Conservation (phyloP, 1,139 yeast genomes). For the Taphrina wiesneri region DNA sequence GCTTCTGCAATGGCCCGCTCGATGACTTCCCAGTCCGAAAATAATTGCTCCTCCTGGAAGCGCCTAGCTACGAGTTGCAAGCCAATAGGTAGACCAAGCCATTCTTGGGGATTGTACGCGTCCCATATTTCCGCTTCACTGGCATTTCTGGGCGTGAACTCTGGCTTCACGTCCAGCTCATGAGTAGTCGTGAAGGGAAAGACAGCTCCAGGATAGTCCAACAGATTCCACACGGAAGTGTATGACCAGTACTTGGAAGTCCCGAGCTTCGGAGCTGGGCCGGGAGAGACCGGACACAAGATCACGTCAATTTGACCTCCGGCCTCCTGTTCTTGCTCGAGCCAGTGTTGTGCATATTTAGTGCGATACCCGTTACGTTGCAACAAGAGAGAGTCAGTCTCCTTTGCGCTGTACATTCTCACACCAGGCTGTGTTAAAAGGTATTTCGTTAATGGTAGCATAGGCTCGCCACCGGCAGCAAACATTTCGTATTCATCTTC, state of each 20-base stretch:
- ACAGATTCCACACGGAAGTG: slow-evolving; percentile 55
- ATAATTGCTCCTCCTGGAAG: slow-evolving; percentile 56
- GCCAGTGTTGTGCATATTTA: slow-evolving; percentile 48
- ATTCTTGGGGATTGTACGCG: slow-evolving; percentile 57
- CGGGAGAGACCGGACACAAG: slow-evolving; percentile 66
- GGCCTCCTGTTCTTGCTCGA: slow-evolving; percentile 28
- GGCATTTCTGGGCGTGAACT: slow-evolving; percentile 45
- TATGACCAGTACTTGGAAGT: slow-evolving; percentile 60
- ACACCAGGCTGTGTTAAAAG: slow-evolving; percentile 38
- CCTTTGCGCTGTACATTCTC: slow-evolving; percentile 42
- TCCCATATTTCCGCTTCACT: slow-evolving; percentile 50
- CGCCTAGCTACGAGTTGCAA: slow-evolving; percentile 63
- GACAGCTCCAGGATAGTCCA: slow-evolving; percentile 60
- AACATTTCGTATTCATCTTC: slow-evolving; percentile 46
- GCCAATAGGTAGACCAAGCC: slow-evolving; percentile 66
- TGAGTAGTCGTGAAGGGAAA: slow-evolving; percentile 57
- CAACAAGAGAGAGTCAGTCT: slow-evolving; percentile 48
- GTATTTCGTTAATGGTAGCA: slow-evolving; percentile 42
- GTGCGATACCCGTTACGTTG: slow-evolving; percentile 49
- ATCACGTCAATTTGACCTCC: slow-evolving; percentile 57
- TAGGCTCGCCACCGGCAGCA: slow-evolving; percentile 54
- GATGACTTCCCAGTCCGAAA: slow-evolving; percentile 40
- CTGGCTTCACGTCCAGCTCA: slow-evolving; percentile 40
- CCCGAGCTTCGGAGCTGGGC: slow-evolving; percentile 70
- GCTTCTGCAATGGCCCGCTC: slow-evolving; percentile 3